Percentiles rank a stretch among this genome's conserved stretches.
Evolutionary conservation across 352 stramenopile species (phyloP).

Genomic region (Pythium oligandrum): DNA sequence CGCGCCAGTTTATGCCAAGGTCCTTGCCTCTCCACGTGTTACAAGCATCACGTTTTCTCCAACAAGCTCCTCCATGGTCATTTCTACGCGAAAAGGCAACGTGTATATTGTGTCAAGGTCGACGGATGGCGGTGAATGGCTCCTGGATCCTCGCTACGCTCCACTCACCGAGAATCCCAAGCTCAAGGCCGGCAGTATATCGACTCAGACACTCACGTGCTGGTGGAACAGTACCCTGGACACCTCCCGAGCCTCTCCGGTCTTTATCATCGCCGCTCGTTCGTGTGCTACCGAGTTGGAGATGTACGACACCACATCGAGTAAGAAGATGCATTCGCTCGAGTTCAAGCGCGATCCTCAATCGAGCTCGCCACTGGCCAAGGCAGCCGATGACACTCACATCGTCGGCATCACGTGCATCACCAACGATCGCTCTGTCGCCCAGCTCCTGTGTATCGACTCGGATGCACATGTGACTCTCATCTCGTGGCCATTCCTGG

Average conservation of each 20-base stretch:
- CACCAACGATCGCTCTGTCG: background rate
- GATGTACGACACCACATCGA: constrained; percentile 39
- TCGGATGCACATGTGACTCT: constrained; percentile 24
- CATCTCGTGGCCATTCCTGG: constrained; percentile 49
- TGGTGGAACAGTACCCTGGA: constrained; percentile 30
- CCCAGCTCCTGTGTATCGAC: constrained; percentile 40
- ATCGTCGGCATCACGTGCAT: constrained; percentile 4
- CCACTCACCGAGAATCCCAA: constrained; percentile 44
- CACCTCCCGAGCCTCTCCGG: background rate
- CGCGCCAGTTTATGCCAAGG: constrained; percentile 21
- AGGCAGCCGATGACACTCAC: constrained; percentile 1
- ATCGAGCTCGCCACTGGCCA: background rate
- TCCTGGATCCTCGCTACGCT: constrained; percentile 16
- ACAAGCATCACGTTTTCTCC: constrained; percentile 48
- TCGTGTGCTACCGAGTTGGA: constrained; percentile 30
- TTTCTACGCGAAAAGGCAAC: constrained; percentile 59
- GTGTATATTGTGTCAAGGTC: constrained; percentile 38
- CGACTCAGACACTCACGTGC: constrained; percentile 37
- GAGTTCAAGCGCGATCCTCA: constrained; percentile 11
- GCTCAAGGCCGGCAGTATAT: constrained; percentile 15
- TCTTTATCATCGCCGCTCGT: constrained; percentile 45
- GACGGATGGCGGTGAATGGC: constrained; percentile 15
- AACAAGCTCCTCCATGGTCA: constrained; percentile 23
- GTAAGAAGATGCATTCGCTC: constrained; percentile 39
- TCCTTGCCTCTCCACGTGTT: constrained; percentile 46